Percentiles rank a stretch among this genome's conserved stretches.
Evolutionary conservation across 305 asterid genomes (phyloP).

Genomic region (Solanum hybrid): DNA sequence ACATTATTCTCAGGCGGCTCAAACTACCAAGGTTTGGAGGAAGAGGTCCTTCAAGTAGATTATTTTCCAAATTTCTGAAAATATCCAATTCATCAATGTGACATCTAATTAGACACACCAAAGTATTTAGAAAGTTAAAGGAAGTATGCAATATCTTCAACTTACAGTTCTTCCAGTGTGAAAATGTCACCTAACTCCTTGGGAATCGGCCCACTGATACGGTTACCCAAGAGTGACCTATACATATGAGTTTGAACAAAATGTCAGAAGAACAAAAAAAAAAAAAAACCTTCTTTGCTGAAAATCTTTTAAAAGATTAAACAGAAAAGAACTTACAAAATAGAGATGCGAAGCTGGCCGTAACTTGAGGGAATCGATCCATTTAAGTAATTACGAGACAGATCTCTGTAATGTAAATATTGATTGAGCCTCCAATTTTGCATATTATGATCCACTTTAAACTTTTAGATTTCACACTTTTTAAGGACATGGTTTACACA

Average conservation of each 20-base stretch:
- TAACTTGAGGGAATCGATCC: constrained; percentile 59
- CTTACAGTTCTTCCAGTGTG: constrained; percentile 62
- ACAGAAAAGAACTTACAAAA: constrained; percentile 39
- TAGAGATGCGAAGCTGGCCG: constrained; percentile 37
- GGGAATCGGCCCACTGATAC: constrained; percentile 61
- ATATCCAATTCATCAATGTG: constrained; percentile 8
- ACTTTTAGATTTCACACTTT: background rate
- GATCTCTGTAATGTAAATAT: constrained; percentile 40
- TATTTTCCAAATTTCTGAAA: constrained; percentile 57
- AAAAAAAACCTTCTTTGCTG: background rate
- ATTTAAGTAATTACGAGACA: constrained; percentile 60
- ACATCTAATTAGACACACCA: constrained; percentile 11
- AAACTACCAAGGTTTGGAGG: constrained; percentile 52
- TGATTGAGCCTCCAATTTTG: background rate
- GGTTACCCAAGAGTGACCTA: constrained; percentile 74
- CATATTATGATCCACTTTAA: background rate
- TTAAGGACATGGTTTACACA: background rate
- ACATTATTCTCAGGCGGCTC: constrained; percentile 55
- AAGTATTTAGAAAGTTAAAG: background rate
- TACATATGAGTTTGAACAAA: background rate
- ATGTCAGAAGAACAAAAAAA: background rate
- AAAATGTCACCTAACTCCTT: constrained; percentile 57
- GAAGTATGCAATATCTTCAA: constrained; percentile 7
- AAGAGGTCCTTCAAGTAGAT: constrained; percentile 76
- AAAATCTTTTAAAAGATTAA: background rate